Percentiles rank a stretch among this genome's conserved stretches.
Evolutionary conservation across 208 protist species (phyloP).

Genomic region (Leishmania lainsoni): DNA sequence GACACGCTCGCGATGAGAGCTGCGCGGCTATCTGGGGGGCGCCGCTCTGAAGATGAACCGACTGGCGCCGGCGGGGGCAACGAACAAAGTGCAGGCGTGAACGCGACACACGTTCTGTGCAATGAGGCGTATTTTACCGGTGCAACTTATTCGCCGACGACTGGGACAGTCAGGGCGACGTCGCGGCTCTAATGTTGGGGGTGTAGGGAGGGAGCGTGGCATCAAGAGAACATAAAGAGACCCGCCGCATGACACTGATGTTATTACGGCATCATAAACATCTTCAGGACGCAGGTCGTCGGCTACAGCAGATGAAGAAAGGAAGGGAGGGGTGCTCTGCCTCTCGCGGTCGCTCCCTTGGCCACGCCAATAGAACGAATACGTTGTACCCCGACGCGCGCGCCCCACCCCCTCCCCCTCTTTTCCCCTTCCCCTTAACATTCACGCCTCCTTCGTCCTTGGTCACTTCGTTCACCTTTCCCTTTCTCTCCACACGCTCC

Average conservation of each 20-base stretch:
- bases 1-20: conserved; percentile 3
- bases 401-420: neutral
- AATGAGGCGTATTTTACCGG: neutral
- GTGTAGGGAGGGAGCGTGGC: neutral
- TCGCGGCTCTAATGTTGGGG: conserved; percentile 8
- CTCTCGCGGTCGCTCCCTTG: neutral
- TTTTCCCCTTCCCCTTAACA: neutral
- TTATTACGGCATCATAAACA: neutral
- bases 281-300: neutral
- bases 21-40: conserved; percentile 4
- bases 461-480: neutral
- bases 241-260: neutral
- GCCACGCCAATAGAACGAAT: neutral
- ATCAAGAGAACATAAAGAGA: neutral
- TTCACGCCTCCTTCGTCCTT: neutral
- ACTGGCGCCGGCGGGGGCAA: neutral
- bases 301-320: neutral
- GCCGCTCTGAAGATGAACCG: conserved; percentile 3
- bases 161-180: neutral
- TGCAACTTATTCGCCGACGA: neutral
- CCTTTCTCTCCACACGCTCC: no score
- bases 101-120: conserved; percentile 23
- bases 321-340: neutral
- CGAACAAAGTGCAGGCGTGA: conserved; percentile 6
- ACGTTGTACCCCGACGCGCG: neutral